Percentiles rank a stretch among this genome's conserved stretches.
These are phyloP conservation scores for Eucalyptus decipiens DNA, from an alignment of 345 rosid species.

Conservation along the genomic window DNA sequence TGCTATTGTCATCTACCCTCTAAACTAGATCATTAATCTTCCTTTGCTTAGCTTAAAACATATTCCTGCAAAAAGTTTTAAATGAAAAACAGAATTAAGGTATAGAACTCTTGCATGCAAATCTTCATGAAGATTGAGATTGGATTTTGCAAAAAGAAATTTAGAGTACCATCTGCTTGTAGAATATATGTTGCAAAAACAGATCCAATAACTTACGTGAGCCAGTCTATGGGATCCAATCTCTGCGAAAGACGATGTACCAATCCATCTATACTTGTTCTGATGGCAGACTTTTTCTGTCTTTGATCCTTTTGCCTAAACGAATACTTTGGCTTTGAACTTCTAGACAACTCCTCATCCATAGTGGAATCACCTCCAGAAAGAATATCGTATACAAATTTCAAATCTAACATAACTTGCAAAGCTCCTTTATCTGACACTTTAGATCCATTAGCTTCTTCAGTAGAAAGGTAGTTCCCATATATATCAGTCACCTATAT, in stretches of 20 bases:
- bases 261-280: conserved; percentile 50
- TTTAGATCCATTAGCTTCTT: conserved; percentile 45
- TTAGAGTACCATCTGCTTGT: neutral
- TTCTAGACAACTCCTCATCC: conserved; percentile 38
- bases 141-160: neutral
- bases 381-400: conserved; percentile 74
- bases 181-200: neutral
- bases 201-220: conserved; percentile 50
- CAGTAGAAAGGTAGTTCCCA: conserved; percentile 55
- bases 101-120: neutral
- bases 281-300: conserved; percentile 29
- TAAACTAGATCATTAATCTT: neutral
- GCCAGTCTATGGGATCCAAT: conserved; percentile 99
- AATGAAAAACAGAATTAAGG: neutral
- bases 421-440: conserved; percentile 93
- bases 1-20: neutral
- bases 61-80: neutral
- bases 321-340: conserved; percentile 37
- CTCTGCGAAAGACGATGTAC: conserved; percentile 49
- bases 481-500: conserved; percentile 58
- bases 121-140: neutral
- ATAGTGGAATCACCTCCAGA: conserved; percentile 57
- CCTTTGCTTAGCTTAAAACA: neutral
- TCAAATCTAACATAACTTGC: conserved; percentile 78
- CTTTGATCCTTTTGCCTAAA: conserved; percentile 55